Base-by-base conservation (phyloP, 805 yeast species). In the Jamesozyma hellenica region DNA sequence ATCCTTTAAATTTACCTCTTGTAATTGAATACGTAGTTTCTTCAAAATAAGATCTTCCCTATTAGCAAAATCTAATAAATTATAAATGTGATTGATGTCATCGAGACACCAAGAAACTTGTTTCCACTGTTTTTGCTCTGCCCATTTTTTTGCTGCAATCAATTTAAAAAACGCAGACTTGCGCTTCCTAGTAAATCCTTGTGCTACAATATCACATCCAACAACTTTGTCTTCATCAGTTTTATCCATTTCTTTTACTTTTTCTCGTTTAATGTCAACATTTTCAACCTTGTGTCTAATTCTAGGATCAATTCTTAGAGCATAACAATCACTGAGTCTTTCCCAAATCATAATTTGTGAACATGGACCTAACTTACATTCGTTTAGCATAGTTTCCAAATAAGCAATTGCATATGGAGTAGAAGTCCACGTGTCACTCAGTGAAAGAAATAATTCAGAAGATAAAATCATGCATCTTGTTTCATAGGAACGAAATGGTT, bases 131-230 rank as follows among this genome's bases (percentile, higher is more conserved):
- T 49, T 46, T 38, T 55, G 56, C 42, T 64, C 61, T 13, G 70
- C 68, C 82, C 95, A 77, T 53, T 82, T 83, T 41, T 73, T 73
- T 6, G 86, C 80, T 0, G 95, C 79, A 21, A 87, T 55, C 21
- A 87, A 55, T 47, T 72, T 70, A 85, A 95, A 87, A 23, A 88
- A 67, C 0, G 84, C 75, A 1, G 87, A 75, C 54, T 86, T 86
- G 40, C 96, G 70, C 38, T 61, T 61, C 42, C 94, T 66, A 2
- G 82, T 74, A 16, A 75, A 56, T 0, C 90, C 79, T 28, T 71
- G 55, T 0, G 67, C 63, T 4, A 65, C 61, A 38, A 68, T 53
- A 27, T 66, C 60, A 4, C 45, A 40, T 9, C 43, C 35, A 12
- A n/a, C 31, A 3, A 9, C 4, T 21, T 12, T 32, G 12, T 5